phyloP scores from a whole-genome alignment of 2,329 filamentous ascomycete species.

The Huntiella savannae region DNA sequence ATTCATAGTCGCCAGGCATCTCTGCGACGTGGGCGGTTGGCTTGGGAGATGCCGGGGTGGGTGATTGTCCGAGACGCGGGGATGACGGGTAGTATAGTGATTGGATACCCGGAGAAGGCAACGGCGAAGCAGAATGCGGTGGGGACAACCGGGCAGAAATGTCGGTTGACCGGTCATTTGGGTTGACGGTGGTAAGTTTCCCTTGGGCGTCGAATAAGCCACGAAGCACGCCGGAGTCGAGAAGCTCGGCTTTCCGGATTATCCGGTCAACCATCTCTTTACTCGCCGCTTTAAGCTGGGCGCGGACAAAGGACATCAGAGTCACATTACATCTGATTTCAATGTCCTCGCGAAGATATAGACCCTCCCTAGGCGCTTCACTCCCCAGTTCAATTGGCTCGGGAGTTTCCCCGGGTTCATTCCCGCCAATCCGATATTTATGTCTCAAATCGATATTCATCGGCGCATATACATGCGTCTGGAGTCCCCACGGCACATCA shows the following conservation, averaged over 20 bases:
- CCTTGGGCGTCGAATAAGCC: constrained; percentile 47
- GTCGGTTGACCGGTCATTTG: constrained; percentile 27
- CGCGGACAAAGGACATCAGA: constrained; percentile 45
- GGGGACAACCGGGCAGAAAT: background rate
- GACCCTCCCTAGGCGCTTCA: constrained; percentile 40
- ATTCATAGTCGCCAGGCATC: too few relatives aligned
- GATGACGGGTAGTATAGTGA: too few relatives aligned
- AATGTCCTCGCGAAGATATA: constrained; percentile 52
- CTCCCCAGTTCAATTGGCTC: constrained; percentile 43
- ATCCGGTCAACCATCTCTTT: constrained; percentile 49
- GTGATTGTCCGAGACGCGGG: too few relatives aligned
- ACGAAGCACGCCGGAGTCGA: constrained; percentile 45
- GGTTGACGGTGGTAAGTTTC: constrained; percentile 39
- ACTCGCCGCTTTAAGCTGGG: constrained; percentile 45
- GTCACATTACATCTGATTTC: constrained; percentile 52
- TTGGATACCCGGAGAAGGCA: background rate
- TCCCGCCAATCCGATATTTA: constrained; percentile 48
- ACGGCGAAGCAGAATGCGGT: background rate
- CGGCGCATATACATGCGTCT: constrained; percentile 53
- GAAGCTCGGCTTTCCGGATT: constrained; percentile 51
- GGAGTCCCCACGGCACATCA: constrained; percentile 51
- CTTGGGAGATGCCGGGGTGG: too few relatives aligned
- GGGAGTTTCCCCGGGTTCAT: constrained; percentile 47
- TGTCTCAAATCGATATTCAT: constrained; percentile 47
- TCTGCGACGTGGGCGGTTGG: too few relatives aligned